Evolutionary conservation across 805 yeast species (phyloP), one percentile per base, ranked within the genome.

Genomic region (Myxozyma neotropica): DNA sequence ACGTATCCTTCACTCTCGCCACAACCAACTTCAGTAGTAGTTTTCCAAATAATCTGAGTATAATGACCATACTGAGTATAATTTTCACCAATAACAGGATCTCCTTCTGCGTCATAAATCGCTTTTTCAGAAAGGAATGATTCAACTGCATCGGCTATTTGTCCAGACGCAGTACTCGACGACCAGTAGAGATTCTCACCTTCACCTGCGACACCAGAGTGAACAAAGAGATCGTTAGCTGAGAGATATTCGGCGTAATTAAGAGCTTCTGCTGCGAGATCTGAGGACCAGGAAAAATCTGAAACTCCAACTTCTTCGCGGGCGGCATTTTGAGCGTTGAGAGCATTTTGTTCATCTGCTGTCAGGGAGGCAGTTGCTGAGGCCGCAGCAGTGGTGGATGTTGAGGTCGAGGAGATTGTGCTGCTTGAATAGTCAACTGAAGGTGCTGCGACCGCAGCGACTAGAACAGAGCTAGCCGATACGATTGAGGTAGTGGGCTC

Each of bases 21-120:
- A n/a, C 57, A 53, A 2, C 57, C 57, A 23, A 53, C 51, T 31
- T 53, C 51, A 1, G 57, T 53, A 24, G 57, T 53, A 5, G 57
- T 44, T 40, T 44, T 44, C 57, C 57, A 53, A 35, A 53, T 45
- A 19, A 53, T 38, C 29, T 53, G 57, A n/a, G 57, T 53, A 36
- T 53, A 53, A 23, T 45, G 50, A 2, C 51, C 57, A 27, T 53
- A 53, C 15, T 49, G 17, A 4, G 39, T n/a, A 29, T 40, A 42
- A 19, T 36, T 27, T 13, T 23, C 51, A 27, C 51, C 57, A 17
- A 53, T 53, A 24, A 26, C 45, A 23, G 57, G 57, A 3, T 27
- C 27, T 3, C 57, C 57, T 4, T 15, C 35, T 3, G 23, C 36
- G 21, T 53, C 57, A 43, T 53, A 53, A 13, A 49, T 33, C n/a